Conservation (phyloP, 148 eudicot genomes). For the Fagopyrum homotropicum region DNA sequence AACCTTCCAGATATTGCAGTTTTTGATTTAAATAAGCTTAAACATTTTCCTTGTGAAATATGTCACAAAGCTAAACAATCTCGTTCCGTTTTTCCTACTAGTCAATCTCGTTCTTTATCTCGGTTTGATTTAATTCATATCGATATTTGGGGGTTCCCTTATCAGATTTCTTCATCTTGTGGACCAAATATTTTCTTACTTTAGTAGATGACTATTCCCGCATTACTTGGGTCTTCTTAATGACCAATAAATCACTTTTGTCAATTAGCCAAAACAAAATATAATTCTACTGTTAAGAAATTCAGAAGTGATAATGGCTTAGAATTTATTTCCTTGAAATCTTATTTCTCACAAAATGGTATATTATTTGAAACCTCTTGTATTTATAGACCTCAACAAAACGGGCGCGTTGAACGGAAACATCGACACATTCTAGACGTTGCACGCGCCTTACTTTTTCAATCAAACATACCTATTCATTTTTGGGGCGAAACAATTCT, state of each 20-base stretch:
- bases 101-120: not conserved
- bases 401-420: not conserved
- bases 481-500: constrained; percentile 13
- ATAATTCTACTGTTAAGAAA: not conserved
- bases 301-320: constrained; percentile 6
- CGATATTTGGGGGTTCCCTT: constrained; percentile 11
- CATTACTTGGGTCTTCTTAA: not conserved
- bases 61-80: not conserved
- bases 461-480: not conserved
- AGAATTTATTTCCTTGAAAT: not conserved
- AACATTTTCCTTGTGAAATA: not conserved
- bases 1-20: not conserved
- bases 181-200: not conserved
- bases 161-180: not conserved
- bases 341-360: not conserved
- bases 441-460: constrained; percentile 10
- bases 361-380: not conserved
- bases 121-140: constrained; percentile 9
- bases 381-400: constrained; percentile 12
- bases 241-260: constrained; percentile 3
- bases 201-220: constrained; percentile 8
- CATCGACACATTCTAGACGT: constrained; percentile 8
- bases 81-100: not conserved
- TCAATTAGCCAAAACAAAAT: not conserved
- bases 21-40: not conserved